These are phyloP conservation scores for Zymoseptoria brevis DNA, from an alignment of 2,329 filamentous ascomycete genomes.

Conservation along the genomic window DNA sequence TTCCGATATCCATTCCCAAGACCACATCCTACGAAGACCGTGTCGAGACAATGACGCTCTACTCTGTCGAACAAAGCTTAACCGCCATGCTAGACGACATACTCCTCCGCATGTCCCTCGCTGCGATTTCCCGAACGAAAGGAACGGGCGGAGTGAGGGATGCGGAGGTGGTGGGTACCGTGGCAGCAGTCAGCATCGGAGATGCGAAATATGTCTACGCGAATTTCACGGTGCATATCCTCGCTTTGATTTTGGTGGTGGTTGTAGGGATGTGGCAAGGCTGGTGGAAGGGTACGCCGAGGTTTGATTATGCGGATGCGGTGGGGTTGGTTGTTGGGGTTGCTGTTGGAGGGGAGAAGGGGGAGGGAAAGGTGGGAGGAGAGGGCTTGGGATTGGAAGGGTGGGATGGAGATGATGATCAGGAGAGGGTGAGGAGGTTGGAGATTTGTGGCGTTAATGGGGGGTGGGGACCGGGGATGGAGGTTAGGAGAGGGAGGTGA, in stretches of 20 bases:
- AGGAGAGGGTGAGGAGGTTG: background rate
- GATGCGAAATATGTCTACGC: background rate
- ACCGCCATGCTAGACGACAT: slow-evolving; percentile 5
- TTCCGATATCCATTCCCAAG: background rate
- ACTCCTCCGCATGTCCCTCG: background rate
- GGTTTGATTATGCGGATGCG: background rate
- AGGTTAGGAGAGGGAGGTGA: background rate
- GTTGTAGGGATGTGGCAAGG: background rate
- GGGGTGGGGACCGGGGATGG: background rate
- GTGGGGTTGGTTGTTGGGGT: background rate
- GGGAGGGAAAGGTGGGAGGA: too few species aligned
- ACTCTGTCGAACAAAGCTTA: background rate
- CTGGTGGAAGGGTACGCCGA: background rate
- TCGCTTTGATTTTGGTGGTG: background rate
- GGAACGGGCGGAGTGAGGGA: background rate
- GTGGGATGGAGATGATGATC: background rate
- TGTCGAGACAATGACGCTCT: background rate
- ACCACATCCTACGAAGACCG: background rate
- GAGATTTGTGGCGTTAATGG: background rate
- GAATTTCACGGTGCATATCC: background rate
- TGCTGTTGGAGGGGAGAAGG: background rate
- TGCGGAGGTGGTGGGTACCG: background rate
- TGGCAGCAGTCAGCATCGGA: background rate
- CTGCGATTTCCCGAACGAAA: background rate
- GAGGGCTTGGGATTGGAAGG: background rate